Evolutionary conservation across 1,284 basidiomycete genomes (phyloP).

Genomic region (Cryptococcus sp.): DNA sequence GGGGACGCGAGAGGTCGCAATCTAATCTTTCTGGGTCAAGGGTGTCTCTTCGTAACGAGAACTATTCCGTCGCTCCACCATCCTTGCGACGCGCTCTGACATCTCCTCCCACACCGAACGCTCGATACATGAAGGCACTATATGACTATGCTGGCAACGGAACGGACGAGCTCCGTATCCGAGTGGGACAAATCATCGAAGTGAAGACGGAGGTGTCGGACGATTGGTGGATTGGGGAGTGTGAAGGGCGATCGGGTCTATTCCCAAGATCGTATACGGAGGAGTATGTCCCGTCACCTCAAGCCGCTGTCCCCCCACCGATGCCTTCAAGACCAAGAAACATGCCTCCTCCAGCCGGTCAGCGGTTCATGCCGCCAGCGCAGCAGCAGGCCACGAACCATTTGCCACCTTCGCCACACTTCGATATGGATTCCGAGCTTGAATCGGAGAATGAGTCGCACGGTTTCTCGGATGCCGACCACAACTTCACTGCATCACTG

Average conservation of each 20-base stretch:
- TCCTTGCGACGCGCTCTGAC: constrained; percentile 37
- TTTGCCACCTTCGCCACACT: constrained; percentile 14
- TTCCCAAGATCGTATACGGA: constrained; percentile 76
- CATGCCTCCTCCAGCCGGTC: constrained; percentile 21
- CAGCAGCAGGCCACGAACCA: constrained; percentile 29
- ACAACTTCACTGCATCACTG: constrained; percentile 30
- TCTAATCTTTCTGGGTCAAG: constrained; percentile 22
- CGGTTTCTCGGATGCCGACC: constrained; percentile 36
- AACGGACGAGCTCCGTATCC: constrained; percentile 71
- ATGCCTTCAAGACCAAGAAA: constrained; percentile 16
- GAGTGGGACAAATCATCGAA: constrained; percentile 68
- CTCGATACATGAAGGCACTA: constrained; percentile 61
- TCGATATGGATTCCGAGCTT: constrained; percentile 28
- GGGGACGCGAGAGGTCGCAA: constrained; percentile 16
- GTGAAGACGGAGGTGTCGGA: constrained; percentile 74
- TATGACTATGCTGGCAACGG: constrained; percentile 70
- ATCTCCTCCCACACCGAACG: constrained; percentile 29
- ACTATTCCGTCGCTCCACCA: constrained; percentile 18
- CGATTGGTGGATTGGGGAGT: constrained; percentile 82
- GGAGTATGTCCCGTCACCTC: constrained; percentile 44
- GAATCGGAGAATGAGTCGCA: constrained; percentile 22
- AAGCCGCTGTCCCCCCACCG: constrained; percentile 36
- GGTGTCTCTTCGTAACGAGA: constrained; percentile 8
- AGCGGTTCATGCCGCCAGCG: constrained; percentile 10
- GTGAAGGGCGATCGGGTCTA: constrained; percentile 65